Evolutionary conservation across 352 stramenopile species (phyloP).

Genomic region (Globisporangium emineosum): DNA sequence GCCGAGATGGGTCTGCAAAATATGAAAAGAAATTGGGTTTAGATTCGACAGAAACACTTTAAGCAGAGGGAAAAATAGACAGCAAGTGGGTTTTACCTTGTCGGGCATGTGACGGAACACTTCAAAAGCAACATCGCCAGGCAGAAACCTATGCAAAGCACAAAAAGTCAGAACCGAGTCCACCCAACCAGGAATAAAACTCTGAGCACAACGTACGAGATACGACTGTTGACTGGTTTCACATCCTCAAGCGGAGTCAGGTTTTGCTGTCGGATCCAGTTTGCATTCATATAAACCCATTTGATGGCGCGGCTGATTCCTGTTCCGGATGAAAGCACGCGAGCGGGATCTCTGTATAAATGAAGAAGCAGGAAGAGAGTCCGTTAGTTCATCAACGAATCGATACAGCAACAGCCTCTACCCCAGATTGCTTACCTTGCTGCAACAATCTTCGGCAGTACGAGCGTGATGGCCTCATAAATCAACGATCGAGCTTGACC

Average conservation of each 20-base stretch:
- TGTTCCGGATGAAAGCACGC: constrained; percentile 64
- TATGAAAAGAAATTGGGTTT: not conserved
- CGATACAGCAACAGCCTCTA: not conserved
- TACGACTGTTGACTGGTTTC: constrained; percentile 10
- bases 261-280: constrained; percentile 78
- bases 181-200: constrained; percentile 3
- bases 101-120: constrained; percentile 87
- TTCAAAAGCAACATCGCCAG: constrained; percentile 66
- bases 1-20: constrained; percentile 39
- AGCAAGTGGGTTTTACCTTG: constrained; percentile 39
- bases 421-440: constrained; percentile 24
- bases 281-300: constrained; percentile 85
- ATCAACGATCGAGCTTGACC: constrained; percentile 66
- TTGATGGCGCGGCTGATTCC: constrained; percentile 77
- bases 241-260: constrained; percentile 42
- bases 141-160: constrained; percentile 33
- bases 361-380: constrained; percentile 5
- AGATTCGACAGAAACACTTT: not conserved
- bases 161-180: constrained; percentile 1
- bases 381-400: not conserved
- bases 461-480: constrained; percentile 71
- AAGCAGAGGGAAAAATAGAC: not conserved
- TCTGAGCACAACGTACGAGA: constrained; percentile 33
- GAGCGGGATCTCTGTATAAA: constrained; percentile 50
- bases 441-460: constrained; percentile 75